Evolutionary conservation across 129 eudicot genomes (phyloP).

Genomic region (Dittrichia graveolens): DNA sequence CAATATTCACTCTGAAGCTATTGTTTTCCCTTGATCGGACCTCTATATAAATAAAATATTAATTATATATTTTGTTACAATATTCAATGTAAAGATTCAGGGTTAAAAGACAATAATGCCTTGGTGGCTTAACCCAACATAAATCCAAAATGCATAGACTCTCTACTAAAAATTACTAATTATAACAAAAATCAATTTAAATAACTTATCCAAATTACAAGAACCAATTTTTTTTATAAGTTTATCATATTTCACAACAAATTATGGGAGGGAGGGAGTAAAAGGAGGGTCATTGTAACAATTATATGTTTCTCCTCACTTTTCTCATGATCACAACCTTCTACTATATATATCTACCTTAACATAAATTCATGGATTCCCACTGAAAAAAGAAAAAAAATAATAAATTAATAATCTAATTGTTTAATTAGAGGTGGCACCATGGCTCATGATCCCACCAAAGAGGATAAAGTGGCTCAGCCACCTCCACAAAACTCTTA

Average conservation of each 20-base stretch:
- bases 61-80: too few species aligned
- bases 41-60: too few species aligned
- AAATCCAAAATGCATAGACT: too few species aligned
- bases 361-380: background rate
- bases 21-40: too few species aligned
- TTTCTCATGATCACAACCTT: constrained; percentile 30
- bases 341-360: constrained; percentile 36
- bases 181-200: too few species aligned
- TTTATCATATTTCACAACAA: background rate
- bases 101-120: too few species aligned
- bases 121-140: too few species aligned
- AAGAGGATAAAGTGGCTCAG: constrained; percentile 32
- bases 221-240: too few species aligned
- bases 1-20: too few species aligned
- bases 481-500: constrained; percentile 31
- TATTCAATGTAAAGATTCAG: too few species aligned
- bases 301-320: constrained; percentile 25
- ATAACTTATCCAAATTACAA: too few species aligned
- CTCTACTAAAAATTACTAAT: too few species aligned
- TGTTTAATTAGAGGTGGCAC: background rate
- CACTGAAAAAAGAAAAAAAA: background rate
- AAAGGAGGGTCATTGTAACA: constrained; percentile 16
- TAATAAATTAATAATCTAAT: constrained; percentile 3
- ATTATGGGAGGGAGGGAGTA: constrained; percentile 23
- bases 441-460: constrained; percentile 24